Base-by-base conservation (phyloP, 495 filamentous ascomycete genomes). In the Aspergillus ellipticus region DNA sequence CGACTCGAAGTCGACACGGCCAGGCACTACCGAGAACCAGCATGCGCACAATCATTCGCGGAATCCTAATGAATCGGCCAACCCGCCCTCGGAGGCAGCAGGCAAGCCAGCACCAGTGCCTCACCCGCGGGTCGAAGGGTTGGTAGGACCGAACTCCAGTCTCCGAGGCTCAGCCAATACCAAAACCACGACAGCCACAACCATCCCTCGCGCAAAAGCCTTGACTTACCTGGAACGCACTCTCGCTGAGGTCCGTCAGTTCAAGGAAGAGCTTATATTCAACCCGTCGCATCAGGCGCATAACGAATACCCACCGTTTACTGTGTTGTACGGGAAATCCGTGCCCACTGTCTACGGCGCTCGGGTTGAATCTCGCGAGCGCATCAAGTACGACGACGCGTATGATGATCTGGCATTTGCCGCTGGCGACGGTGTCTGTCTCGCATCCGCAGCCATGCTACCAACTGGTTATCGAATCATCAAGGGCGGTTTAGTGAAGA, bases 381-480 rank as follows among this genome's bases (percentile, higher is more conserved):
- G 75, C 0, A 96, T 97, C 58, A 83, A 84, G 51, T 81, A 83
- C 35, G 70, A 82, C 1, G 90, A 95, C 71, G 85, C 86, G 2
- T 97, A 96, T 64, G 93, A 96, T 57, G 86, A 96, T 55, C 75
- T 96, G 3, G 82, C 89, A 0, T 97, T 97, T 70, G 88, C 86
- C 0, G 86, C 84, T 33, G 93, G 93, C 0, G 93, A 97, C 67
- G 93, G 93, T 0, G 93, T 97, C 0, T 90, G 91, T 64, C 76
- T 97, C 15, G 90, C 93, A 0, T 78, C 78, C 39, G 89, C 92
- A 52, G 89, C 92, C 0, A 94, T 95, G 92, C 66, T 95, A 56
- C 92, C 93, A 1, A 69, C 76, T 6, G 92, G 92, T 0, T 97
- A 97, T 66, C 79, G 77, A 49, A 72, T 86, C 50, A 88, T 83